phyloP scores from a whole-genome alignment of 257 asterid species.

The Solanum chilense region DNA sequence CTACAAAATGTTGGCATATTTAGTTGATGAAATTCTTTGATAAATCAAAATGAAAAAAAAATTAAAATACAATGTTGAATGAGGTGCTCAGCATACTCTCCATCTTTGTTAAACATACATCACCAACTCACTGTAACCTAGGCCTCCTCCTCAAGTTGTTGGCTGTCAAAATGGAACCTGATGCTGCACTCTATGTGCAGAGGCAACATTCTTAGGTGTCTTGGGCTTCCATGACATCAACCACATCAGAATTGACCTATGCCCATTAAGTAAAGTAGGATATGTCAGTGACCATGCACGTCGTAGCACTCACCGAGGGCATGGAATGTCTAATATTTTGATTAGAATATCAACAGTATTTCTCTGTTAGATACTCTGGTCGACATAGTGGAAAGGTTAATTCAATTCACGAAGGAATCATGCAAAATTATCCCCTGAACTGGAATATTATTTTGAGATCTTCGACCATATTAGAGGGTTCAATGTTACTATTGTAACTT shows the following conservation, averaged over 20 bases:
- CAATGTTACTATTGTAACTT: not conserved
- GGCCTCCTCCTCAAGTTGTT: not conserved
- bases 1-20: not conserved
- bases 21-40: not conserved
- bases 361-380: not conserved
- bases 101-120: not conserved
- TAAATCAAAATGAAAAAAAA: not conserved
- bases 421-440: not conserved
- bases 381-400: not conserved
- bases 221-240: not conserved
- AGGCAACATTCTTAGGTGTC: not conserved
- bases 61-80: not conserved
- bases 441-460: not conserved
- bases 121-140: not conserved
- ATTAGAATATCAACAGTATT: not conserved
- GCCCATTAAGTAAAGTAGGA: not conserved
- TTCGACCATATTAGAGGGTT: not conserved
- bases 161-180: not conserved
- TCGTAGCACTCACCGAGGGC: not conserved
- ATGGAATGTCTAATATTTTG: not conserved
- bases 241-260: not conserved
- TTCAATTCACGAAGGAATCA: not conserved
- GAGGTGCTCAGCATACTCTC: not conserved
- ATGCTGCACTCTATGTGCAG: not conserved
- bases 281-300: not conserved